Evolutionary conservation across 2,329 filamentous ascomycete genomes (phyloP).

Genomic region (Alternaria sp.): DNA sequence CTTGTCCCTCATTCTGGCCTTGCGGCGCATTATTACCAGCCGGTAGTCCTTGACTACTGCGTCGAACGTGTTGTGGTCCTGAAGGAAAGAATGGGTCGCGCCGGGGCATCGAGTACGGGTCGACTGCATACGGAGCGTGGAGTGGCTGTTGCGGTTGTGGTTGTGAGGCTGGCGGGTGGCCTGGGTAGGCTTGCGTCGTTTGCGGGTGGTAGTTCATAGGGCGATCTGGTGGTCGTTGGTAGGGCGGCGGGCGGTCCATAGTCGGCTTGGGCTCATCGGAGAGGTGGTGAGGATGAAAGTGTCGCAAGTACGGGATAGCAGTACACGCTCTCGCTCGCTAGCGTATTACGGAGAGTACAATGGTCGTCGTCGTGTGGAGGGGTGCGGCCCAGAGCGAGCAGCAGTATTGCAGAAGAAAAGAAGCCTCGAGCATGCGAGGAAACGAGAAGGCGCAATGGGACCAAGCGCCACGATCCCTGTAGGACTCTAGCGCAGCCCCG

Average conservation of each 20-base stretch:
- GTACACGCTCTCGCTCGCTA: neutral
- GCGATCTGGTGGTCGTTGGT: slow-evolving; percentile 48
- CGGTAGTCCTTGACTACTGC: slow-evolving; percentile 49
- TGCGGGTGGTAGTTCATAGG: slow-evolving; percentile 56
- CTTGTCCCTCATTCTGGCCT: slow-evolving; percentile 41
- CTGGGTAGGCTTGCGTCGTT: slow-evolving; percentile 33
- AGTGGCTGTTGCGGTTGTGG: slow-evolving; percentile 43
- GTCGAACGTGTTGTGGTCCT: slow-evolving; percentile 43
- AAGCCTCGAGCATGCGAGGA: slow-evolving; percentile 19
- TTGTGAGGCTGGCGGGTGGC: slow-evolving; percentile 41
- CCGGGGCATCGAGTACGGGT: slow-evolving; percentile 55
- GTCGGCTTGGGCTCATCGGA: slow-evolving; percentile 21
- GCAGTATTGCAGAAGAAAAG: slow-evolving; percentile 4
- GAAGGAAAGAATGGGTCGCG: slow-evolving; percentile 56
- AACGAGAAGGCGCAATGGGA: slow-evolving; percentile 20
- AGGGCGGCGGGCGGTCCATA: slow-evolving; percentile 51
- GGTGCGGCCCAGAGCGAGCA: neutral
- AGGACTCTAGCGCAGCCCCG: slow-evolving; percentile 13
- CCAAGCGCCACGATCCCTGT: slow-evolving; percentile 18
- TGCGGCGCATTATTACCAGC: slow-evolving; percentile 38
- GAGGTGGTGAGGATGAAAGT: neutral
- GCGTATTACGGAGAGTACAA: neutral
- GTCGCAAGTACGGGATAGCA: neutral
- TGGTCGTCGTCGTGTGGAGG: neutral
- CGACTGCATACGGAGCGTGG: slow-evolving; percentile 53